Evolutionary conservation across 805 yeast species (phyloP), one percentile per base, ranked within the genome.

Genomic region (Blastobotrys peoriensis): DNA sequence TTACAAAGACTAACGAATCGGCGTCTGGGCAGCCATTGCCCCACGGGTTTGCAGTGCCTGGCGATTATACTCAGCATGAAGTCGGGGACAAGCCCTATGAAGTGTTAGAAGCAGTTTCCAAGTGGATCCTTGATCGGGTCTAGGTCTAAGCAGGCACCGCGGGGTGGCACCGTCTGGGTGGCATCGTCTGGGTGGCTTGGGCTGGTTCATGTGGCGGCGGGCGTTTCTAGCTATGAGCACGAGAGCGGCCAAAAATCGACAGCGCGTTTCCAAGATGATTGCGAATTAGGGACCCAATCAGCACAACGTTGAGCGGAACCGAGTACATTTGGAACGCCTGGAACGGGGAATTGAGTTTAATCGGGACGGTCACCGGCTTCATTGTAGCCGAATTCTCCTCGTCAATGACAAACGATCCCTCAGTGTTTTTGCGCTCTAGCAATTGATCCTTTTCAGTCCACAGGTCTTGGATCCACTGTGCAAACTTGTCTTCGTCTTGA

Each of bases 381-480:
- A 55, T 18, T 44, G 42, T 13, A 51, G 53, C 19, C 53, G 53
- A 25, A 8, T 25, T 13, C 3, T 54, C 54, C 13, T 35, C 42
- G 3, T 36, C 41, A 13, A 10, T 19, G 4, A 10, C 46, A 45
- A 44, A 81, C 2, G 68, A 51, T 5, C 91, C 88, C 9, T 67
- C 65, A 10, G 66, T 57, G 57, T 76, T 81, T 55, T 77, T 86
- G 15, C 61, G 58, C n/a, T 74, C 79, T 78, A 93, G 69, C 40
- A 82, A 61, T 39, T 62, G 65, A 63, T 93, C 98, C 62, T 93
- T 93, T 51, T 77, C 81, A 16, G 66, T 57, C 98, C 98, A 93
- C 8, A 76, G 65, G 2, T 72, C 63, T 48, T 69, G 71, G 38
- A 93, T 63, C 98, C 98, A 93, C 19, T 73, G 64, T 43, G 80